phyloP scores from a whole-genome alignment of 345 rosid species.

The Boechera stricta region DNA sequence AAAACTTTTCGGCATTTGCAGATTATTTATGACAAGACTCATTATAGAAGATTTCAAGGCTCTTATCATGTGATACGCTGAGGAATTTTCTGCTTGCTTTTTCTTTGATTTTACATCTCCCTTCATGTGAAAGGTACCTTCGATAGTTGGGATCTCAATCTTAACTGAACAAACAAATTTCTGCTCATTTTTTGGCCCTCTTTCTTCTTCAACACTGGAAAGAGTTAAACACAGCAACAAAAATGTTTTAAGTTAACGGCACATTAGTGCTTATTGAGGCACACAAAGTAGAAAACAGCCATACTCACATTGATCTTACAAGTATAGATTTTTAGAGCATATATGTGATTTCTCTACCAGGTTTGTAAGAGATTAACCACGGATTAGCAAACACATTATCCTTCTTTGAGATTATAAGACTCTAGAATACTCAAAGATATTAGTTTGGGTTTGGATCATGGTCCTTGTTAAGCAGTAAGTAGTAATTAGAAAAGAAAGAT shows the following conservation, averaged over 20 bases:
- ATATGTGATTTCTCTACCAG: background rate
- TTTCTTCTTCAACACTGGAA: slow-evolving; percentile 58
- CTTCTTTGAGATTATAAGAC: background rate
- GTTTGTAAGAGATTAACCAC: background rate
- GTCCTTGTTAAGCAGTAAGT: background rate
- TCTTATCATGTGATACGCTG: slow-evolving; percentile 58
- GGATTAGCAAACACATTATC: background rate
- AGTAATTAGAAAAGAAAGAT: background rate
- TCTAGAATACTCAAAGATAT: background rate
- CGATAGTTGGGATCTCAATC: slow-evolving; percentile 47
- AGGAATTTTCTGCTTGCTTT: slow-evolving; percentile 63
- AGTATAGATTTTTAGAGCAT: background rate
- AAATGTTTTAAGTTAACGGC: background rate
- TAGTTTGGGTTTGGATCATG: background rate
- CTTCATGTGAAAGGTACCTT: slow-evolving; percentile 44
- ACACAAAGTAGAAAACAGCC: background rate
- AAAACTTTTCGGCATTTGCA: background rate
- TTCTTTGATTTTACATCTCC: slow-evolving; percentile 57
- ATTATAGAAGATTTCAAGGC: slow-evolving; percentile 46
- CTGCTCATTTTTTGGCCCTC: slow-evolving; percentile 51
- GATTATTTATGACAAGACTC: background rate
- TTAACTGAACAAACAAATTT: slow-evolving; percentile 55
- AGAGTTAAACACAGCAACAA: slow-evolving; percentile 2
- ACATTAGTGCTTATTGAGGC: background rate
- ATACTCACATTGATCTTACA: background rate